Evolutionary conservation across 169 alveolate genomes (phyloP), one percentile per base, ranked within the genome.

Genomic region (Cryptosporidium meleagridis): DNA sequence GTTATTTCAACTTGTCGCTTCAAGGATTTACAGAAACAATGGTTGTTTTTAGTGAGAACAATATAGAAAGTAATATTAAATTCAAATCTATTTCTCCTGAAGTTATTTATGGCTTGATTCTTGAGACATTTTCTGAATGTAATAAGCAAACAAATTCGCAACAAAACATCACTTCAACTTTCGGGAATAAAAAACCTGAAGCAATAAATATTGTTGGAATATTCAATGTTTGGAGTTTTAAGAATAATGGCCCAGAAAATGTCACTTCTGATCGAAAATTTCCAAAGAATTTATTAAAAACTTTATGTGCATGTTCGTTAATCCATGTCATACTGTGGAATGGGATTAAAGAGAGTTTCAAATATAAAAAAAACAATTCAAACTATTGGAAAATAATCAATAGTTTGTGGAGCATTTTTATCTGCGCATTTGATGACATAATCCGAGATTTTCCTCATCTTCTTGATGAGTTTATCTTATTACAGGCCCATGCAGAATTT

Each of bases 281-380:
- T 31, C 89, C 89, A n/a, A 80, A n/a, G 2, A 80, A 80, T 48
- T 44, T 80, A 39, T 80, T 80, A 80, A 62, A 62, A 18, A 80
- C 80, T 6, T 44, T 80, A 3, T 65, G 52, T 61, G 39, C 48
- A 7, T 80, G 89, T 51, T 8, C 69, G 2, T n/a, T 80, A 26
- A 80, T 80, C 31, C 75, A 80, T 65, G 23, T 67, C 9, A 23
- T 21, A 48, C 39, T 80, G 18, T 23, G 29, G 26, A 73, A 53
- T 23, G 62, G 67, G 18, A 73, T 73, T 52, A 23, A 73, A 73
- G 65, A 80, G 16, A 67, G 33, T 39, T 67, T 39, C 14, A 44
- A 29, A 14, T n/a, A 35, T 7, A 39, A 61, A 39, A 44, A 26
- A 41, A 4, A 31, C 1, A 65, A 59, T 23, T 58, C 61, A 37